Base-by-base conservation (phyloP, 2,329 filamentous ascomycete genomes). In the Penicillium sclerotiorum region DNA sequence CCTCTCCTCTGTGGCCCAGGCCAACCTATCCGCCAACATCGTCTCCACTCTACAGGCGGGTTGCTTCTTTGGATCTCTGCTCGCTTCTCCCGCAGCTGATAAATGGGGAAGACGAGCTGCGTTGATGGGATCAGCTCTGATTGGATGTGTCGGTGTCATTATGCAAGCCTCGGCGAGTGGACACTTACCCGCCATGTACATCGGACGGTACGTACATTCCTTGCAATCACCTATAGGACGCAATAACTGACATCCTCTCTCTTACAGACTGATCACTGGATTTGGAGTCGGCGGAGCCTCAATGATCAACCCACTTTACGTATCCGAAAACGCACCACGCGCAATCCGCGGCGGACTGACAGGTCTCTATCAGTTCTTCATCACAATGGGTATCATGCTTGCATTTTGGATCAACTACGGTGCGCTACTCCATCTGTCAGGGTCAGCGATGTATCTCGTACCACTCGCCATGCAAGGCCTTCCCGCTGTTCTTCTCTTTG, bases 21-120 rank as follows among this genome's bases (percentile, higher is more conserved):
- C 80, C 23, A 78, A 84, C 57, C 72, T 87, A 40, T 80, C 79
- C 39, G 82, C 85, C 56, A 88, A 87, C 63, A 85, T 89, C 50
- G 86, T 88, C 22, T 87, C 84, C n/a, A 86, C 82, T 0, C 77
- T 89, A 8, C 85, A 89, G 69, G 85, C 80, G 35, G 86, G 86
- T 43, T 86, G 83, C 54, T 88, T 88, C 66, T 74, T 81, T 45
- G 84, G 85, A 28, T 83, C 83, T 50, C 75, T 88, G 54, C 53
- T 81, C 47, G 79, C 72, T 20, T 65, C 63, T 28, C 61, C 53
- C 2, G 43, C 63, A 8, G 70, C 74, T 5, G 73, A 77, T 48
- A 64, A 64, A 56, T 81, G 70, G 57, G 85, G 85, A 13, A 78
- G 85, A 44, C 79, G 80, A 38, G 61, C 56, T 12, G 75, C 77